A percentile compares a stretch with the other conserved stretches of the same genome.
Evolutionary conservation across 768 basidiomycete genomes (phyloP).

Genomic region (Leucosporidium scottii): DNA sequence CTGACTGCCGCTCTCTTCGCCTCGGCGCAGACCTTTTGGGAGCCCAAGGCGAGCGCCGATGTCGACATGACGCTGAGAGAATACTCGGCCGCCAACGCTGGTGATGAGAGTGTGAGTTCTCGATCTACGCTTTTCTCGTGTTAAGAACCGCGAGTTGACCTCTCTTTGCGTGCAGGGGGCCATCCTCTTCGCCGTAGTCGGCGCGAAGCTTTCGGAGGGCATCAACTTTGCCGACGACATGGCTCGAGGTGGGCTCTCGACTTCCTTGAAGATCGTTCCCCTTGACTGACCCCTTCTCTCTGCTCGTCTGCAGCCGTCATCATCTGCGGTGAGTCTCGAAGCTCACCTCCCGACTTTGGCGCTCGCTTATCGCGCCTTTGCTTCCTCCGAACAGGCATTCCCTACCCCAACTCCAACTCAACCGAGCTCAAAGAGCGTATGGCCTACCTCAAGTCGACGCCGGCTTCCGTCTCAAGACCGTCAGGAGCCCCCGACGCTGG

Average conservation of each 20-base stretch:
- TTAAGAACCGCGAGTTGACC: not conserved
- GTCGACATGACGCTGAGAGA: slow-evolving; percentile 70
- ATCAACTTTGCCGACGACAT: slow-evolving; percentile 50
- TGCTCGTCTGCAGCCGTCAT: slow-evolving; percentile 20
- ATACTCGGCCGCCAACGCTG: slow-evolving; percentile 48
- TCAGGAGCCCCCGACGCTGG: slow-evolving; percentile 58
- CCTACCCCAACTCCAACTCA: slow-evolving; percentile 86
- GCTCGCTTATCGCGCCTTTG: slow-evolving; percentile 29
- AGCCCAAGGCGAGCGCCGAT: slow-evolving; percentile 63
- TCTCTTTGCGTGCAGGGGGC: slow-evolving; percentile 15
- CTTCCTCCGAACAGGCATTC: slow-evolving; percentile 80
- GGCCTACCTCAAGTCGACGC: slow-evolving; percentile 66
- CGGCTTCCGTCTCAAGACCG: slow-evolving; percentile 28
- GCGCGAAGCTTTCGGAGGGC: slow-evolving; percentile 95
- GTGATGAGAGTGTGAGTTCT: slow-evolving; percentile 43
- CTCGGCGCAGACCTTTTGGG: slow-evolving; percentile 66
- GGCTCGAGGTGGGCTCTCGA: slow-evolving; percentile 12
- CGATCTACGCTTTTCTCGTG: not conserved
- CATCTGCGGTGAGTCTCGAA: slow-evolving; percentile 18
- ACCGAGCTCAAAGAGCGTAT: slow-evolving; percentile 85
- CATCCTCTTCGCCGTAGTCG: slow-evolving; percentile 88
- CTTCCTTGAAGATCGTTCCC: no score
- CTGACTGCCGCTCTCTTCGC: not conserved
- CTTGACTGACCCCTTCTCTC: no score
- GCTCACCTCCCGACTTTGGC: no score